Evolutionary conservation across 1,139 yeast species (phyloP).

Genomic region (Hyphopichia buzzinii): DNA sequence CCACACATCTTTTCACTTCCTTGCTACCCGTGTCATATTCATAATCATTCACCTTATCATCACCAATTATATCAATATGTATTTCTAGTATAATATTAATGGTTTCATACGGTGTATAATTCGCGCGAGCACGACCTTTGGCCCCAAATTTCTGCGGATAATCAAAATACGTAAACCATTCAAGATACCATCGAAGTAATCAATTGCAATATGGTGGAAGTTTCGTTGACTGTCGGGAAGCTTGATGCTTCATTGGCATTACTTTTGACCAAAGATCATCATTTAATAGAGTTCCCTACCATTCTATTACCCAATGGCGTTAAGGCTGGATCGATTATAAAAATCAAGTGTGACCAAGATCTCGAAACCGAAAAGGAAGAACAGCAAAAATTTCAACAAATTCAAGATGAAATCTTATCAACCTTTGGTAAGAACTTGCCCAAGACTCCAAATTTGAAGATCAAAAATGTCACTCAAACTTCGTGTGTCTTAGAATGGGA

Average conservation of each 20-base stretch:
- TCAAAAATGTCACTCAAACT: slow-evolving; percentile 87
- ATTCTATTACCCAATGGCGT: slow-evolving; percentile 87
- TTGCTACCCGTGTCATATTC: too few species aligned
- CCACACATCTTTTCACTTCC: too few species aligned
- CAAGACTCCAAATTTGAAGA: slow-evolving; percentile 62
- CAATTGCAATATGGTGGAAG: slow-evolving; percentile 63
- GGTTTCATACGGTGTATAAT: too few species aligned
- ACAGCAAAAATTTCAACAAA: slow-evolving; percentile 50
- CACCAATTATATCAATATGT: too few species aligned
- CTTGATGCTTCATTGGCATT: slow-evolving; percentile 93
- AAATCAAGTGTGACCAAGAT: slow-evolving; percentile 82
- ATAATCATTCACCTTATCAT: too few species aligned
- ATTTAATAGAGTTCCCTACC: slow-evolving; percentile 93
- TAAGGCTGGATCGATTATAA: slow-evolving; percentile 90
- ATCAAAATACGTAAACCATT: slow-evolving; percentile 3
- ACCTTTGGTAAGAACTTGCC: slow-evolving; percentile 79
- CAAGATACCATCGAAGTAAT: not conserved
- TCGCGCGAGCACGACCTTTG: too few species aligned
- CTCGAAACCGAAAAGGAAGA: slow-evolving; percentile 65
- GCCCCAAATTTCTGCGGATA: too few species aligned
- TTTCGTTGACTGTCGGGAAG: slow-evolving; percentile 91
- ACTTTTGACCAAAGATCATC: slow-evolving; percentile 87
- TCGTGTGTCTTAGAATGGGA: slow-evolving; percentile 96
- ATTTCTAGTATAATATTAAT: too few species aligned
- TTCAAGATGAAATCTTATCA: slow-evolving; percentile 72